Percentiles rank a stretch among this genome's conserved stretches.
phyloP scores from a whole-genome alignment of 441 rosid genomes.

The Syzygium malaccense region DNA sequence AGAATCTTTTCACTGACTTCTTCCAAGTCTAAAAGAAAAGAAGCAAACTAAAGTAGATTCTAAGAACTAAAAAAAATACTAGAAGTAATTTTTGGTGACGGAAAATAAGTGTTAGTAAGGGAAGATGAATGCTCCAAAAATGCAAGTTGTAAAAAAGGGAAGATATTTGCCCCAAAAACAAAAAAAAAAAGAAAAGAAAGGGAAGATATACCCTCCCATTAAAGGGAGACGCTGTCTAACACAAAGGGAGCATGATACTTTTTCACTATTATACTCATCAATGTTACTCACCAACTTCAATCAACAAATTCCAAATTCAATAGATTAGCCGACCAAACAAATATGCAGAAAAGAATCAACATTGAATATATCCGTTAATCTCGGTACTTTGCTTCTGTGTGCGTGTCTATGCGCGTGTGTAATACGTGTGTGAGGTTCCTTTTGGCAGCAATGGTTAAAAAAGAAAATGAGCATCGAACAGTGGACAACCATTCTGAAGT shows the following conservation, averaged over 20 bases:
- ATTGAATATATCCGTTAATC: background rate
- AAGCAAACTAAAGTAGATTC: background rate
- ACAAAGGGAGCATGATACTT: background rate
- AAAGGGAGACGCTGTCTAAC: background rate
- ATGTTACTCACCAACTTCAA: background rate
- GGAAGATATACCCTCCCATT: background rate
- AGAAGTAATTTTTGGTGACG: no score
- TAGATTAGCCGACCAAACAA: background rate
- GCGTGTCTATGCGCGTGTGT: background rate
- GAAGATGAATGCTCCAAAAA: no score
- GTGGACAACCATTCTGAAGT: background rate
- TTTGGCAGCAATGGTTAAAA: background rate
- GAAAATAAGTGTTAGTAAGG: no score
- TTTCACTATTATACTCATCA: background rate
- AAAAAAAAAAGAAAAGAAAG: no score
- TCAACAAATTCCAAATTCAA: background rate
- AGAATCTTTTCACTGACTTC: background rate
- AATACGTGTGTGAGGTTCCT: background rate
- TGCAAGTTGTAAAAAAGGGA: no score
- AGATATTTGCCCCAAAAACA: no score
- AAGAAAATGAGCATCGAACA: background rate
- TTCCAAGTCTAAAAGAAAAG: background rate
- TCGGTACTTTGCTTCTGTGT: background rate
- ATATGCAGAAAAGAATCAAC: background rate
- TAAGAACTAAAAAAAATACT: background rate